Base-by-base conservation (phyloP, 192 early-diverging fungal genomes). In the Entomortierella lignicola region DNA sequence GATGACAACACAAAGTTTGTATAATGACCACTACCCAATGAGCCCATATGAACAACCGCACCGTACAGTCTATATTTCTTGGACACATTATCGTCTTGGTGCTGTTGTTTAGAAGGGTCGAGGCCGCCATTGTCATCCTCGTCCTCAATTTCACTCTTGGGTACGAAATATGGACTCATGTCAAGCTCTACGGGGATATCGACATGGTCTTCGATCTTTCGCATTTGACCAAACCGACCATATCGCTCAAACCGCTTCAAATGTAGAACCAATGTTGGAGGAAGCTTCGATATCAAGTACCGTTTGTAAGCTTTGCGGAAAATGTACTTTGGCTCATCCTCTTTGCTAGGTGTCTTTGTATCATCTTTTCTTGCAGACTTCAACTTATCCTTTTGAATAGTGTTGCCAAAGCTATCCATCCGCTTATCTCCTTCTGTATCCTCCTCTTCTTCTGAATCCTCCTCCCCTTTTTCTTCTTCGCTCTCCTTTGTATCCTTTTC, bases 181-280 rank as follows among this genome's bases (percentile, higher is more conserved):
- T 85, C 82, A 12, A 85, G 32, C 44, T 72, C 65, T n/a, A 67
- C 73, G 1, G 81, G 77, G 53, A 85, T 81, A 1, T 66, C 69
- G 13, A 85, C 80, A 51, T 72, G 63, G 31, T 83, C 79, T 26
- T 85, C 77, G 25, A 85, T 72, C 56, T 85, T 85, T 58, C 72
- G 81, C 64, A 80, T 83, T 51, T 60, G 68, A 13, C 82, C 73
- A 43, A 70, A 63, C 18, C 82, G 63, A 15, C 69, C 69, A 20
- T 80, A 80, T 39, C 81, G 82, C 56, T 83, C 72, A 37, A 85
- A 85, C 10, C 84, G 66, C 63, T 85, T 85, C 44, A 85, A 47
- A 42, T 85, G 84, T 26, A 85, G 63, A 6, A 85, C 73, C 6
- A 85, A 42, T 8, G 82, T 82, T 13, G 79, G 82, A 2, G 84